A percentile compares a stretch with the other conserved stretches of the same genome.
phyloP scores from a whole-genome alignment of 371 early-diverging fungal species.

The Syncephalastrum racemosum region DNA sequence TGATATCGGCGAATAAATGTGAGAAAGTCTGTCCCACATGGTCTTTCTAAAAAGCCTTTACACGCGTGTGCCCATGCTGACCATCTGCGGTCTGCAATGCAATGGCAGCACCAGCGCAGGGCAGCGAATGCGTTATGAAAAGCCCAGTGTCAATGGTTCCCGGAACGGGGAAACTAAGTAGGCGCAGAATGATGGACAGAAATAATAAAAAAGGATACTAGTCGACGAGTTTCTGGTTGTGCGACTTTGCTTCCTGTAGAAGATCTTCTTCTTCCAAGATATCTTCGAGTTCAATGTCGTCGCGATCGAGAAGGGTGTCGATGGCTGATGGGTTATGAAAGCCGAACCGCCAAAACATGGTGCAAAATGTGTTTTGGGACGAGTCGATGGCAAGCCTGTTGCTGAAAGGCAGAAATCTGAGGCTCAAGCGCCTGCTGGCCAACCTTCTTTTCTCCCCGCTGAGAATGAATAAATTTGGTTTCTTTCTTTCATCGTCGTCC shows the following conservation, averaged over 20 bases:
- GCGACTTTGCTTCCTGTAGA: conserved; percentile 83
- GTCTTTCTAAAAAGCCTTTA: too few species aligned
- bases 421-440: too few species aligned
- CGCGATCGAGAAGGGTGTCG: conserved; percentile 76
- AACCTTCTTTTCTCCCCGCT: not conserved
- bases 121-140: too few species aligned
- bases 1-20: conserved; percentile 1
- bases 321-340: conserved; percentile 74
- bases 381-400: not conserved
- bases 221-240: conserved; percentile 78
- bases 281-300: conserved; percentile 74
- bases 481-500: not conserved
- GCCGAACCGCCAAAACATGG: conserved; percentile 85
- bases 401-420: conserved; percentile 1
- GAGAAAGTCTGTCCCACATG: not conserved
- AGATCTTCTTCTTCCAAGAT: conserved; percentile 82
- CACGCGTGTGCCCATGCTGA: too few species aligned
- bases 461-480: not conserved
- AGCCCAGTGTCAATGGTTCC: too few species aligned
- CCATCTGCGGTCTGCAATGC: too few species aligned
- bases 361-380: conserved; percentile 1
- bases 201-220: conserved; percentile 60
- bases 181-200: not conserved
- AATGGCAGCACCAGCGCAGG: too few species aligned
- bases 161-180: not conserved